These are phyloP conservation scores for Calonectria fujianensis DNA, from an alignment of 2,329 filamentous ascomycete genomes.

Conservation along the genomic window DNA sequence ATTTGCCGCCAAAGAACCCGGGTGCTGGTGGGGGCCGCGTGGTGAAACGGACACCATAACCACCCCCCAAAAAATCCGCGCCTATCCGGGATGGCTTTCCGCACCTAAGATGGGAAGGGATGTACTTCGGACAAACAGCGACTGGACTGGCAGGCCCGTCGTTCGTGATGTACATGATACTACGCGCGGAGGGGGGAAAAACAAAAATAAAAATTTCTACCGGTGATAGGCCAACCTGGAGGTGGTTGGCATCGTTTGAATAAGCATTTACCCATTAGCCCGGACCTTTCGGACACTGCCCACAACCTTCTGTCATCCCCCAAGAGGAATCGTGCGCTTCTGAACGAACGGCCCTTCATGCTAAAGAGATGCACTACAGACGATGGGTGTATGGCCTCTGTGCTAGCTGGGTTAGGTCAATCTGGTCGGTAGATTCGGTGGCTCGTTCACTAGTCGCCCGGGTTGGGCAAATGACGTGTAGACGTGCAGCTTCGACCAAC, in stretches of 20 bases:
- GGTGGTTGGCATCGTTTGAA: conserved; percentile 37
- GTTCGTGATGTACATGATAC: conserved; percentile 51
- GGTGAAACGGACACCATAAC: conserved; percentile 51
- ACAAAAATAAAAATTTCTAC: background rate
- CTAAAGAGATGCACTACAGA: conserved; percentile 8
- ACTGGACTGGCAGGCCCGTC: conserved; percentile 40
- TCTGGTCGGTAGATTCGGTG: conserved; percentile 47
- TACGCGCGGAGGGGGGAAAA: conserved; percentile 30
- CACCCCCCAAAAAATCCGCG: conserved; percentile 41
- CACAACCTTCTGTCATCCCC: conserved; percentile 44
- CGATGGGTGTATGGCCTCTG: conserved; percentile 2
- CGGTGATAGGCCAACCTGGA: conserved; percentile 32
- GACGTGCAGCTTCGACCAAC: conserved; percentile 37
- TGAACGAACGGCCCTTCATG: conserved; percentile 37
- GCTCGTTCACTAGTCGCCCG: conserved; percentile 47
- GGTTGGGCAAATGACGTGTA: conserved; percentile 42
- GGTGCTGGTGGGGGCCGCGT: conserved; percentile 52
- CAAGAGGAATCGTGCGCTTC: conserved; percentile 48
- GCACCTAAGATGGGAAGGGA: conserved; percentile 49
- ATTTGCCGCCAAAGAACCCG: conserved; percentile 43
- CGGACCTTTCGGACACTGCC: conserved; percentile 42
- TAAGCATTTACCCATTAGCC: conserved; percentile 45
- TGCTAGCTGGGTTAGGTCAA: conserved; percentile 32
- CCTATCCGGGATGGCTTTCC: conserved; percentile 52
- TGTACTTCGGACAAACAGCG: conserved; percentile 38